phyloP scores from a whole-genome alignment of 2,329 filamentous ascomycete species.

The Paecilomyces sp. region DNA sequence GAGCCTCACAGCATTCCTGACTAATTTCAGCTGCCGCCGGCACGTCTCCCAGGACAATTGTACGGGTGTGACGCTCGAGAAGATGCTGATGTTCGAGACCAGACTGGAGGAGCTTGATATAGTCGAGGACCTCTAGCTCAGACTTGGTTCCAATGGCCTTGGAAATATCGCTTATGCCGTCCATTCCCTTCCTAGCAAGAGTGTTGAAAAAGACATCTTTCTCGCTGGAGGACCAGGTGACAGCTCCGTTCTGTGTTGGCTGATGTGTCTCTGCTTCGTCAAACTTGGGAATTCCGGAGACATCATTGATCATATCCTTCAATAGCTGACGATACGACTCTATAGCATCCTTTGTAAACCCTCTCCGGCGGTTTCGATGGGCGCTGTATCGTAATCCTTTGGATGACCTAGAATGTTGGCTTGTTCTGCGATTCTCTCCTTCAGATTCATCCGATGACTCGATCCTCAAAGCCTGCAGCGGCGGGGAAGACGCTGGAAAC shows the following conservation, averaged over 20 bases:
- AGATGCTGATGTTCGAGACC: slow-evolving; percentile 37
- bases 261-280: slow-evolving; percentile 18
- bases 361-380: slow-evolving; percentile 7
- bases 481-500: slow-evolving; percentile 8
- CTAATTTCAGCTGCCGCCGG: slow-evolving; percentile 69
- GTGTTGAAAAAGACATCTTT: slow-evolving; percentile 64
- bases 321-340: slow-evolving; percentile 45
- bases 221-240: slow-evolving; percentile 63
- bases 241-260: slow-evolving; percentile 59
- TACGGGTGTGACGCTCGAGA: slow-evolving; percentile 24
- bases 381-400: slow-evolving; percentile 6
- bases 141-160: slow-evolving; percentile 62
- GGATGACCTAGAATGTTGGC: not conserved
- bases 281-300: slow-evolving; percentile 3
- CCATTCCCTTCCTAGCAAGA: slow-evolving; percentile 56
- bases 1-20: slow-evolving; percentile 53
- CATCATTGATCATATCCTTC: slow-evolving; percentile 49
- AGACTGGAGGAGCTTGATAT: slow-evolving; percentile 56
- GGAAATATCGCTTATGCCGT: slow-evolving; percentile 57
- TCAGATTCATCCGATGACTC: slow-evolving; percentile 3
- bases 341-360: slow-evolving; percentile 37
- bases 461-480: slow-evolving; percentile 6
- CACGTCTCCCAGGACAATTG: slow-evolving; percentile 48
- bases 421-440: not conserved
- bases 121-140: slow-evolving; percentile 64